Evolutionary conservation across 208 protist genomes (phyloP).

Genomic region (Willaertia magna): DNA sequence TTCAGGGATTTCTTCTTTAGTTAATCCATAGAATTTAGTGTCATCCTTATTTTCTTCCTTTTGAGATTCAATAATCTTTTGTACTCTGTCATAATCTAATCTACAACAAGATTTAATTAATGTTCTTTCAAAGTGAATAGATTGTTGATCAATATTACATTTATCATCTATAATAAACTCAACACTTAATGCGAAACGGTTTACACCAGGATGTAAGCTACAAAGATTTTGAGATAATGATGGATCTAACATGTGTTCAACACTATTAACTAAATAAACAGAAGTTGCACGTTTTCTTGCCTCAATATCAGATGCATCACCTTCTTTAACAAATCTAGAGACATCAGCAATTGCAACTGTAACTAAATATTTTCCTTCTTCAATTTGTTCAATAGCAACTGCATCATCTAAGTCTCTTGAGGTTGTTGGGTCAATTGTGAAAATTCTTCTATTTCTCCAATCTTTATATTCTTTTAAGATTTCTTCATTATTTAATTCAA

Average conservation of each 20-base stretch:
- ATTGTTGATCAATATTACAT: background rate
- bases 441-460: background rate
- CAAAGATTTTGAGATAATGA: conserved; percentile 12
- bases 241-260: conserved; percentile 21
- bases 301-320: background rate
- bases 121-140: background rate
- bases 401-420: conserved; percentile 24
- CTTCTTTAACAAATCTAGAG: conserved; percentile 14
- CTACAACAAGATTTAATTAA: conserved; percentile 6
- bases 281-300: conserved; percentile 13
- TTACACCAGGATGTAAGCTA: conserved; percentile 8
- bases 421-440: conserved; percentile 14
- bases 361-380: background rate
- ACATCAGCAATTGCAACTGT: conserved; percentile 24
- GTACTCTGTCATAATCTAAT: conserved; percentile 11
- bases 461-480: background rate
- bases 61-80: conserved; percentile 1
- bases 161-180: background rate
- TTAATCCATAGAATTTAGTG: background rate
- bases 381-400: background rate
- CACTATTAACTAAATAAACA: conserved; percentile 19
- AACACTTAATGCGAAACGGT: background rate
- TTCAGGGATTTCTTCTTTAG: background rate
- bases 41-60: background rate
- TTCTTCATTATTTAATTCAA: background rate